Percentiles rank a stretch among this genome's conserved stretches.
Evolutionary conservation across 1,139 yeast species (phyloP).

Genomic region (Taphrina betulina): DNA sequence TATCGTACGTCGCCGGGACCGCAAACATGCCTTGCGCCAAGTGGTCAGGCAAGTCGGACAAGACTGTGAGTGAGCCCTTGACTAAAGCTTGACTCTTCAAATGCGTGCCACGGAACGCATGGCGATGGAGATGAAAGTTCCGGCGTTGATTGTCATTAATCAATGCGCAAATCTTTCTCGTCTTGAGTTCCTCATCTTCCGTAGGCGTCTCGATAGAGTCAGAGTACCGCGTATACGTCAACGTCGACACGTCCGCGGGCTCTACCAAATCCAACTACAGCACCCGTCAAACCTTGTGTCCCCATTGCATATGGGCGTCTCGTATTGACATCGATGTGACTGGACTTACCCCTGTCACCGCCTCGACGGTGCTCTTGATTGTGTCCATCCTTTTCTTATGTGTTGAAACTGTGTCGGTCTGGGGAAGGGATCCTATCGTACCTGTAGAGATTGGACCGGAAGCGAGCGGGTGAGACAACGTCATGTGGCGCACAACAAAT

Average conservation of each 20-base stretch:
- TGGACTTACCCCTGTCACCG: conserved; percentile 6
- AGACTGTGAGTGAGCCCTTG: conserved; percentile 7
- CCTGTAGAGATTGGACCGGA: no score
- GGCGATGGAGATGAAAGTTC: conserved; percentile 11
- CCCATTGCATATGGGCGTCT: no score
- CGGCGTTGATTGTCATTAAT: conserved; percentile 9
- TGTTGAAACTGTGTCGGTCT: no score
- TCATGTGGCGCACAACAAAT: no score
- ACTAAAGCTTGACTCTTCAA: conserved; percentile 16
- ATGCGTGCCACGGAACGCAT: conserved; percentile 13
- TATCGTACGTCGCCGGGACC: conserved; percentile 1
- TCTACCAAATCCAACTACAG: no score
- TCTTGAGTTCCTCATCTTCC: conserved; percentile 4
- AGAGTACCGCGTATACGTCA: conserved; percentile 1
- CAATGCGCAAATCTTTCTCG: conserved; percentile 5
- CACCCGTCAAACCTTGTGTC: no score
- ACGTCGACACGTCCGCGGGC: background rate
- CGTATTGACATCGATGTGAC: no score
- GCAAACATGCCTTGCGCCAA: conserved; percentile 14
- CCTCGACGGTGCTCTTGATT: conserved; percentile 1
- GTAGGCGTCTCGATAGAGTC: conserved; percentile 1
- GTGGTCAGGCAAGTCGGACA: conserved; percentile 1
- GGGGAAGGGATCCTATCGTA: no score
- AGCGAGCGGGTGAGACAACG: no score
- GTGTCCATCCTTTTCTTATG: conserved; percentile 9